Evolutionary conservation across 2,329 filamentous ascomycete species (phyloP), one percentile per base, ranked within the genome.

Genomic region (Diaporthe vexans): DNA sequence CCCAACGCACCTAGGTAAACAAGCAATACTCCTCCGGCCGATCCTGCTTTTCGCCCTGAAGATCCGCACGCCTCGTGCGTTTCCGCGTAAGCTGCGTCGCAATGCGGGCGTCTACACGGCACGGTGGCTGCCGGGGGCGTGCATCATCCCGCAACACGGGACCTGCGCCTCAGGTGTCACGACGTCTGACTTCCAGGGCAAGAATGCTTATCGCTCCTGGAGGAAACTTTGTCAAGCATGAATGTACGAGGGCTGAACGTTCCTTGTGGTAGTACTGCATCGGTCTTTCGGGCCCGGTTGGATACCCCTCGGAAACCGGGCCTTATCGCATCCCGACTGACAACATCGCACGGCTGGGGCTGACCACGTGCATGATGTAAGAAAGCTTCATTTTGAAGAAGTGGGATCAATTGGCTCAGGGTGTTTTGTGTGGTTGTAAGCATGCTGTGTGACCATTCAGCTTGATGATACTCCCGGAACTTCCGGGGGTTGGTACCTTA

Each of bases 81-180:
- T 15, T 33, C 59, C 40, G 19, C 59, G 43, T 65, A 2, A 51
- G 26, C 43, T 48, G 43, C 59, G 19, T 65, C 59, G 59, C 59
- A 65, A 65, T 51, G 21, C 15, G 46, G 11, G 40, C 21, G 9
- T 4, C 24, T 10, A 63, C 59, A 26, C 40, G 17, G 59, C 46
- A 35, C 24, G 29, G 24, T 4, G n/a, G 11, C 8, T 48, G 37
- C 24, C 24, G 59, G 59, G 29, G 10, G 15, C 9, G 17, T 8
- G 29, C 17, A 21, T n/a, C 10, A 10, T 15, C 1, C 37, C 11
- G 37, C 37, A 15, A 40, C 40, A 21, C 5, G 40, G 46, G 46
- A 51, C 46, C 46, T 51, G 46, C 46, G 46, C 21, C 46, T 51
- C 21, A 51, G 46, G 46, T 51, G 24, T 24, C 40, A 48, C 24